Conservation (phyloP, 805 yeast species). For the Cyberlindnera amylophila region DNA sequence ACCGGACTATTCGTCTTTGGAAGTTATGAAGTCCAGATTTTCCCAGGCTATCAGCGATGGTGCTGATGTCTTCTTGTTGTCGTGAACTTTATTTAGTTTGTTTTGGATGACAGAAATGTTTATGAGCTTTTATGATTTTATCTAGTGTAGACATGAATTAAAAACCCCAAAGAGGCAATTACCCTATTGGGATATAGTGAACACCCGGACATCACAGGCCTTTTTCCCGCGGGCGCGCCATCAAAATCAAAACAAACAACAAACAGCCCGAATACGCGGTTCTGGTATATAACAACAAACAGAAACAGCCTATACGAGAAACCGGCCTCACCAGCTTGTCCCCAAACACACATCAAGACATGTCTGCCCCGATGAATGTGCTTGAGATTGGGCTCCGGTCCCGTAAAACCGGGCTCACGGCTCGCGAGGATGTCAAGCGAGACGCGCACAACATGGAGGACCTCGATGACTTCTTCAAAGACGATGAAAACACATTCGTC, state of each 20-base stretch:
- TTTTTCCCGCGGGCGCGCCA: neutral
- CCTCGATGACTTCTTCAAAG: slow-evolving; percentile 62
- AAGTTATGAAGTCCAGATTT: slow-evolving; percentile 55
- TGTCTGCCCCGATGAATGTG: slow-evolving; percentile 31
- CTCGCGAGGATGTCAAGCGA: slow-evolving; percentile 42
- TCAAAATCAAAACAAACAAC: neutral
- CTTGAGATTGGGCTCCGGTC: slow-evolving; percentile 55
- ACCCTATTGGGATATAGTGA: neutral
- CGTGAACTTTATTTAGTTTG: slow-evolving; percentile 33
- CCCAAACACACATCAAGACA: neutral
- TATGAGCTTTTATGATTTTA: too few relatives aligned
- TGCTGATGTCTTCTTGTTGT: slow-evolving; percentile 77
- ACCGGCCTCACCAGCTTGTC: neutral
- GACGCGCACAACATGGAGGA: slow-evolving; percentile 67
- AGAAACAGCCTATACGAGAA: neutral
- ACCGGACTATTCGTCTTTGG: slow-evolving; percentile 71
- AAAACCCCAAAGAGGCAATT: neutral
- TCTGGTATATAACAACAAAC: neutral
- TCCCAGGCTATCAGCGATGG: slow-evolving; percentile 81
- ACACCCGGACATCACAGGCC: neutral
- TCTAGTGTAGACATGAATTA: neutral
- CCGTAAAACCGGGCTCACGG: slow-evolving; percentile 61
- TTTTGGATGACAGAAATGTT: too few relatives aligned
- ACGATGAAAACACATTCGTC: slow-evolving; percentile 23
- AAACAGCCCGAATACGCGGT: neutral